These are phyloP conservation scores for Aspergillus transmontanensis DNA, from an alignment of 2,329 filamentous ascomycete genomes.

Conservation along the genomic window DNA sequence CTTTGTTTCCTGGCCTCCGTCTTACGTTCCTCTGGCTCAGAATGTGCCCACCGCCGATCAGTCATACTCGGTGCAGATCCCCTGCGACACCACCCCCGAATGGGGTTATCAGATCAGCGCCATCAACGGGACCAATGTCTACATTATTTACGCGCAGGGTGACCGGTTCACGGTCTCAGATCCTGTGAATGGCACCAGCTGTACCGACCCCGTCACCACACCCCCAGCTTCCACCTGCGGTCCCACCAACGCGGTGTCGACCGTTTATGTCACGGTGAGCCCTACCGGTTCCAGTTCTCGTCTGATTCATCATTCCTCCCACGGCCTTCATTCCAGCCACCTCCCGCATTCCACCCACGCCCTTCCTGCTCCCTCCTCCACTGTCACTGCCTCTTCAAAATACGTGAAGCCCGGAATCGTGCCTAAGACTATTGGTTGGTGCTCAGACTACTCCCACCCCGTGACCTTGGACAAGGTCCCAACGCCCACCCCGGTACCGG, in stretches of 20 bases:
- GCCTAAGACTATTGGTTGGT: slow-evolving; percentile 31
- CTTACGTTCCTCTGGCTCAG: slow-evolving; percentile 40
- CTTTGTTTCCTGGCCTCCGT: slow-evolving; percentile 50
- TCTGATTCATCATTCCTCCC: slow-evolving; percentile 11
- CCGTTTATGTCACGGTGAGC: slow-evolving; percentile 29
- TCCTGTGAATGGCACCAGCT: slow-evolving; percentile 21
- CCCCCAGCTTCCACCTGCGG: slow-evolving; percentile 19
- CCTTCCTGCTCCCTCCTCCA: slow-evolving; percentile 17
- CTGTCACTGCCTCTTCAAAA: slow-evolving; percentile 12
- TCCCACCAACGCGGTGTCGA: slow-evolving; percentile 19
- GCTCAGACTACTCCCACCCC: slow-evolving; percentile 28
- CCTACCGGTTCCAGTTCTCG: slow-evolving; percentile 22
- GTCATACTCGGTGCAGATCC: slow-evolving; percentile 39
- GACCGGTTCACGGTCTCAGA: slow-evolving; percentile 40
- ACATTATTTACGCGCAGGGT: slow-evolving; percentile 49
- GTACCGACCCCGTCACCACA: slow-evolving; percentile 26
- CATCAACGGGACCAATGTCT: slow-evolving; percentile 51
- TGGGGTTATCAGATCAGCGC: slow-evolving; percentile 50
- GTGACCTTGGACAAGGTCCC: slow-evolving; percentile 24
- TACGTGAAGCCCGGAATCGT: slow-evolving; percentile 26
- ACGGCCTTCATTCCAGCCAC: background rate
- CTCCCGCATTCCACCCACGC: slow-evolving; percentile 9
- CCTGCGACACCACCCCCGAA: slow-evolving; percentile 39
- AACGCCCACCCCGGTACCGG: slow-evolving; percentile 5
- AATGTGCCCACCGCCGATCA: slow-evolving; percentile 38